Evolutionary conservation across 2,329 filamentous ascomycete genomes (phyloP).

Genomic region (Tetracladium maxilliforme): DNA sequence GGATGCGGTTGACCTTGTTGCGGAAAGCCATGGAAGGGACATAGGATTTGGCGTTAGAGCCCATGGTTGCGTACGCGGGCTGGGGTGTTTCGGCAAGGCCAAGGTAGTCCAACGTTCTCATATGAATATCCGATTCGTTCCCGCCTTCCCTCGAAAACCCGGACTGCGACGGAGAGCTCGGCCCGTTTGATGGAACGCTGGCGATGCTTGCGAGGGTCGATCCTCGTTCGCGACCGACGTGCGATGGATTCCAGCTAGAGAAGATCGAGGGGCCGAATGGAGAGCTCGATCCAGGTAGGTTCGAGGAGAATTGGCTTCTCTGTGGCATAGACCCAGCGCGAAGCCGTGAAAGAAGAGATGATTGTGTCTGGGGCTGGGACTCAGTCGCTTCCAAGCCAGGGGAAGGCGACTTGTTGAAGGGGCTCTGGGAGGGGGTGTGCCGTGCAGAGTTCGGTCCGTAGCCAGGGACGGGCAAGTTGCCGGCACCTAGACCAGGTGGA

Average conservation of each 20-base stretch:
- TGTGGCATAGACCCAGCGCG: conserved; percentile 92
- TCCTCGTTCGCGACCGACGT: conserved; percentile 65
- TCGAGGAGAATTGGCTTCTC: conserved; percentile 52
- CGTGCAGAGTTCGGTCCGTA: conserved; percentile 55
- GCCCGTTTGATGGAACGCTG: conserved; percentile 82
- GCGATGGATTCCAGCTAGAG: conserved; percentile 64
- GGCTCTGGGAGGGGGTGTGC: conserved; percentile 74
- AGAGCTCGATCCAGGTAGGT: conserved; percentile 34
- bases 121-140: conserved; percentile 72
- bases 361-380: conserved; percentile 28
- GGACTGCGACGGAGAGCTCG: conserved; percentile 74
- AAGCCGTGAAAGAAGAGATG: conserved; percentile 67
- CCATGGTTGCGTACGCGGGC: conserved; percentile 57
- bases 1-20: conserved; percentile 71
- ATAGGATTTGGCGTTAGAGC: conserved; percentile 55
- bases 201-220: conserved; percentile 71
- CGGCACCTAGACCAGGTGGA: conserved; percentile 64
- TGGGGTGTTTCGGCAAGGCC: conserved; percentile 84
- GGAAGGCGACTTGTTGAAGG: conserved; percentile 62
- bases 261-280: conserved; percentile 88
- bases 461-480: conserved; percentile 44
- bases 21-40: conserved; percentile 63
- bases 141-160: conserved; percentile 75
- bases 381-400: conserved; percentile 32
- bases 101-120: conserved; percentile 88